phyloP scores from a whole-genome alignment of 352 stramenopile species.

The Phytophthora megakarya region DNA sequence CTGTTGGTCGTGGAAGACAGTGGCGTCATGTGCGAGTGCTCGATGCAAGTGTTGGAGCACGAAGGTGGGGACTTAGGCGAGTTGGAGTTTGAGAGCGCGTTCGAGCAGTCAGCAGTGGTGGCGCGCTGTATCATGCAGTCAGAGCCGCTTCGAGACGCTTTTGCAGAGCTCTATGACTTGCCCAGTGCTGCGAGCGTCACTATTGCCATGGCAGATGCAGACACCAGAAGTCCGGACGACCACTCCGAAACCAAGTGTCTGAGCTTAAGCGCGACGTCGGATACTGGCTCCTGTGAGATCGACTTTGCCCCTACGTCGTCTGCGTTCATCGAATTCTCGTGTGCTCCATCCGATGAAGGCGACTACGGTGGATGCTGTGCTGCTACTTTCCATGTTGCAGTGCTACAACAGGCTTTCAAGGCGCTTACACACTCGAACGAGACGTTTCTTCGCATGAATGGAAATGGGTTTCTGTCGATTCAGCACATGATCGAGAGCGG shows the following conservation, averaged over 20 bases:
- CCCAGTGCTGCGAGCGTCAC: slow-evolving; percentile 80
- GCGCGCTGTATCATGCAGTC: slow-evolving; percentile 86
- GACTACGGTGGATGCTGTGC: slow-evolving; percentile 35
- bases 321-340: slow-evolving; percentile 87
- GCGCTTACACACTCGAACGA: slow-evolving; percentile 76
- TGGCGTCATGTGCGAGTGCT: slow-evolving; percentile 85
- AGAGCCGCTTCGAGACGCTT: slow-evolving; percentile 78
- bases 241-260: slow-evolving; percentile 44
- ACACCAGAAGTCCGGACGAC: slow-evolving; percentile 18
- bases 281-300: slow-evolving; percentile 83
- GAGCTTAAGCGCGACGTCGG: slow-evolving; percentile 70
- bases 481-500: slow-evolving; percentile 83
- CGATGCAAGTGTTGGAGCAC: slow-evolving; percentile 80
- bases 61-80: slow-evolving; percentile 74
- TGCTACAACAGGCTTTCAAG: slow-evolving; percentile 86
- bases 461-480: slow-evolving; percentile 78
- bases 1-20: slow-evolving; percentile 81
- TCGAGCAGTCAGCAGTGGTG: slow-evolving; percentile 75
- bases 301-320: slow-evolving; percentile 69
- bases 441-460: slow-evolving; percentile 85
- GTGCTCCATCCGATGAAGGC: slow-evolving; percentile 29
- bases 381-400: slow-evolving; percentile 78
- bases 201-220: slow-evolving; percentile 63
- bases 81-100: slow-evolving; percentile 79
- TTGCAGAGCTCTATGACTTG: slow-evolving; percentile 83